phyloP scores from a whole-genome alignment of 768 basidiomycete species.

The Chlorophyllum brunneum region DNA sequence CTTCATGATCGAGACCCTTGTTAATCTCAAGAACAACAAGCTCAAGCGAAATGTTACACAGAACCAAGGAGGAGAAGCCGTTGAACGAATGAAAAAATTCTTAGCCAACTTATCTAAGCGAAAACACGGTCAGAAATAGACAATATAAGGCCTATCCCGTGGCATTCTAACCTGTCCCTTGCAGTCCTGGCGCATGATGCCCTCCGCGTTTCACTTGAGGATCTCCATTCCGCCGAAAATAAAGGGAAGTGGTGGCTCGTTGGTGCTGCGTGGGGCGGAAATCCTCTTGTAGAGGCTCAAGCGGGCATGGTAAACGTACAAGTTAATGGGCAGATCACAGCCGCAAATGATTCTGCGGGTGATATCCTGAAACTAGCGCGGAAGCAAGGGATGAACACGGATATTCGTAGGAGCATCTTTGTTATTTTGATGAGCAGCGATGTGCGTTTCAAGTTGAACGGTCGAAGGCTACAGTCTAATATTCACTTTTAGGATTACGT shows the following conservation, averaged over 20 bases:
- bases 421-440: slow-evolving; percentile 95
- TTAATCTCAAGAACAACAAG: slow-evolving; percentile 91
- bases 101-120: slow-evolving; percentile 72
- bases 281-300: slow-evolving; percentile 79
- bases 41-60: slow-evolving; percentile 58
- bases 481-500: slow-evolving; percentile 70
- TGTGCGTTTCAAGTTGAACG: slow-evolving; percentile 40
- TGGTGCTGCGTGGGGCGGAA: slow-evolving; percentile 92
- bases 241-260: slow-evolving; percentile 99
- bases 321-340: slow-evolving; percentile 23
- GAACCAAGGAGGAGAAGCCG: slow-evolving; percentile 70
- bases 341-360: slow-evolving; percentile 25
- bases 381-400: slow-evolving; percentile 98
- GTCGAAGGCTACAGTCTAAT: background rate
- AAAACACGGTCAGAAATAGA: slow-evolving; percentile 51
- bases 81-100: slow-evolving; percentile 88
- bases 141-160: background rate
- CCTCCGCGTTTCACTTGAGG: slow-evolving; percentile 79
- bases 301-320: slow-evolving; percentile 19
- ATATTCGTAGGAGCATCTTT: slow-evolving; percentile 87
- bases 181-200: slow-evolving; percentile 82
- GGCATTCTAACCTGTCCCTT: background rate
- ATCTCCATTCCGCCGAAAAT: slow-evolving; percentile 77
- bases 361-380: slow-evolving; percentile 75
- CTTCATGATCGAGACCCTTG: slow-evolving; percentile 94